Evolutionary conservation across 2,329 filamentous ascomycete genomes (phyloP).

Genomic region (Neofusicoccum kwambonambiense): DNA sequence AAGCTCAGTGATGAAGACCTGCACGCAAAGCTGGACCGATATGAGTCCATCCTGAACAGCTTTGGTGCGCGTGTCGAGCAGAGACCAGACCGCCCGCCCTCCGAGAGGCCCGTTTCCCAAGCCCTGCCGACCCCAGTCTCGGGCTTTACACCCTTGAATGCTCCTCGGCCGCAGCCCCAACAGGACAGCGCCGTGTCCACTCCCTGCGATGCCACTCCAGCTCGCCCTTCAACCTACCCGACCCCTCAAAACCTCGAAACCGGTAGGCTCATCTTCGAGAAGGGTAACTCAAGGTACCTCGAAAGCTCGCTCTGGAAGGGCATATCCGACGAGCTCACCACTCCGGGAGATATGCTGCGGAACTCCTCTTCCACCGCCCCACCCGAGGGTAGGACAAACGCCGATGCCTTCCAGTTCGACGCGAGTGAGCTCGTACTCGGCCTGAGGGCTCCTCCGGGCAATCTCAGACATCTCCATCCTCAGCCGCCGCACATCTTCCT

Average conservation of each 20-base stretch:
- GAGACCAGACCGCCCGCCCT: conserved; percentile 20
- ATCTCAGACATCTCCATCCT: conserved; percentile 53
- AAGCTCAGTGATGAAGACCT: conserved; percentile 28
- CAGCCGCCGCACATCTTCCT: conserved; percentile 64
- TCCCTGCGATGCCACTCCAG: not conserved
- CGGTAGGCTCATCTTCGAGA: conserved; percentile 28
- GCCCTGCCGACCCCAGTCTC: not conserved
- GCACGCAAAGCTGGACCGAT: conserved; percentile 27
- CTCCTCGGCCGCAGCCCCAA: conserved; percentile 7
- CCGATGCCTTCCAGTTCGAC: conserved; percentile 19
- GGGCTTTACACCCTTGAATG: conserved; percentile 16
- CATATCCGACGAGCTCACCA: conserved; percentile 31
- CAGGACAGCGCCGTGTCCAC: not conserved
- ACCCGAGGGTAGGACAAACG: conserved; percentile 20
- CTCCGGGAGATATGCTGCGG: conserved; percentile 26
- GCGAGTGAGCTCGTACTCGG: conserved; percentile 26
- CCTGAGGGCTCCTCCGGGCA: conserved; percentile 9
- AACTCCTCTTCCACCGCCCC: not conserved
- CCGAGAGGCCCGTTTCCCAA: not conserved
- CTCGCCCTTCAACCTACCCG: not conserved
- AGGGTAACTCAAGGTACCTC: conserved; percentile 32
- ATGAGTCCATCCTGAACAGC: conserved; percentile 31
- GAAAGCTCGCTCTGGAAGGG: conserved; percentile 36
- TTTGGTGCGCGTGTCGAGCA: conserved; percentile 30
- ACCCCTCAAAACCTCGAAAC: not conserved